These are phyloP conservation scores for Aspergillus ochraceus DNA, from an alignment of 2,329 filamentous ascomycete species.

Conservation along the genomic window DNA sequence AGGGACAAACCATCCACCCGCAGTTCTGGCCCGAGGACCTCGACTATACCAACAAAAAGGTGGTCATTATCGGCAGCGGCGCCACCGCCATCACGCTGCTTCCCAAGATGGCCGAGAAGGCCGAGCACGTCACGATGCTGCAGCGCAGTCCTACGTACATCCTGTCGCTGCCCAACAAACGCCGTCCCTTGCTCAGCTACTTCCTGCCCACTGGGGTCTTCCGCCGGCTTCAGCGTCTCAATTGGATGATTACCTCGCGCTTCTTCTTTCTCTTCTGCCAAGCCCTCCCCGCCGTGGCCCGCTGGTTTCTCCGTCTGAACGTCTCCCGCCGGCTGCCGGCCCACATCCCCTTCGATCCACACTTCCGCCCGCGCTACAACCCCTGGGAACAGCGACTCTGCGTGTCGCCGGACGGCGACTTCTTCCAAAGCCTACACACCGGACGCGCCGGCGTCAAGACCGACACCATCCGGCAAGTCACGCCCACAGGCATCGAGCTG, in stretches of 20 bases:
- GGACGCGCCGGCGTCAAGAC: slow-evolving; percentile 58
- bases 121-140: slow-evolving; percentile 71
- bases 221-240: slow-evolving; percentile 41
- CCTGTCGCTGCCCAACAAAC: slow-evolving; percentile 50
- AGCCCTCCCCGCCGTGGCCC: slow-evolving; percentile 53
- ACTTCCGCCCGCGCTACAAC: slow-evolving; percentile 65
- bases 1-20: slow-evolving; percentile 64
- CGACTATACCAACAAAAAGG: slow-evolving; percentile 64
- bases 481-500: slow-evolving; percentile 50
- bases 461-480: slow-evolving; percentile 54
- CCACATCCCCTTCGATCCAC: slow-evolving; percentile 55
- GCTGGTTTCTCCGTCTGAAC: slow-evolving; percentile 47
- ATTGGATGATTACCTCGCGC: slow-evolving; percentile 50
- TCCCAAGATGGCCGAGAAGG: slow-evolving; percentile 66
- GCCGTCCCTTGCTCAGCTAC: slow-evolving; percentile 20
- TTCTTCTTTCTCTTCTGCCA: slow-evolving; percentile 56
- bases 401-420: slow-evolving; percentile 62
- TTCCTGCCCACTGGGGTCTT: slow-evolving; percentile 39
- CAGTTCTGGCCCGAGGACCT: slow-evolving; percentile 75
- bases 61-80: slow-evolving; percentile 74
- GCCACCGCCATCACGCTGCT: slow-evolving; percentile 78
- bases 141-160: slow-evolving; percentile 77
- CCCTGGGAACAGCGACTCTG: slow-evolving; percentile 77
- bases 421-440: slow-evolving; percentile 53
- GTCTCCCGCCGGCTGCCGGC: slow-evolving; percentile 56